Evolutionary conservation across 176 grass and related monocot species (phyloP).

Genomic region (Secale cereale): DNA sequence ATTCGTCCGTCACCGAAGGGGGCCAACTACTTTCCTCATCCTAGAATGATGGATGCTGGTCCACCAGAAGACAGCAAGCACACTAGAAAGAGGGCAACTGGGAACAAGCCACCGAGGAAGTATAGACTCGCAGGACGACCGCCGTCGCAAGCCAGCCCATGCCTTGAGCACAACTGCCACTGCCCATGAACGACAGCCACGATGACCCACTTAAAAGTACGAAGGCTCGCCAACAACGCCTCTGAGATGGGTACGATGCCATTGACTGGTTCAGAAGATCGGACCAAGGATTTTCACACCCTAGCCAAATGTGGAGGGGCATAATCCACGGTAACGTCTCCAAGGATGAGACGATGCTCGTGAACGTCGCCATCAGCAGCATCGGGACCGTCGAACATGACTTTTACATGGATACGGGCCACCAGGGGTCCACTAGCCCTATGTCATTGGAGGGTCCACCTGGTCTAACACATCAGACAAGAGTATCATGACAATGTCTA

Average conservation of each 20-base stretch:
- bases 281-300: neutral
- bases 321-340: neutral
- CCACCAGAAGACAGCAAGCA: neutral
- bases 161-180: neutral
- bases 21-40: neutral
- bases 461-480: neutral
- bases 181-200: neutral
- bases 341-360: neutral
- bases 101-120: neutral
- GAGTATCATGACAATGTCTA: neutral
- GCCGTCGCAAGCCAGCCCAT: rapidly evolving
- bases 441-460: neutral
- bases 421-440: neutral
- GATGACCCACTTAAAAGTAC: neutral
- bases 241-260: neutral
- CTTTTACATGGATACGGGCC: neutral
- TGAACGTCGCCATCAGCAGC: neutral
- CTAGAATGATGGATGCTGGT: neutral
- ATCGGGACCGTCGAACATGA: neutral
- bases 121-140: neutral
- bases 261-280: neutral
- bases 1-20: neutral
- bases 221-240: neutral
- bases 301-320: neutral
- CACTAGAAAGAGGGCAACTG: neutral